Conservation (phyloP, 441 rosid genomes). For the Mallotus repandus region DNA sequence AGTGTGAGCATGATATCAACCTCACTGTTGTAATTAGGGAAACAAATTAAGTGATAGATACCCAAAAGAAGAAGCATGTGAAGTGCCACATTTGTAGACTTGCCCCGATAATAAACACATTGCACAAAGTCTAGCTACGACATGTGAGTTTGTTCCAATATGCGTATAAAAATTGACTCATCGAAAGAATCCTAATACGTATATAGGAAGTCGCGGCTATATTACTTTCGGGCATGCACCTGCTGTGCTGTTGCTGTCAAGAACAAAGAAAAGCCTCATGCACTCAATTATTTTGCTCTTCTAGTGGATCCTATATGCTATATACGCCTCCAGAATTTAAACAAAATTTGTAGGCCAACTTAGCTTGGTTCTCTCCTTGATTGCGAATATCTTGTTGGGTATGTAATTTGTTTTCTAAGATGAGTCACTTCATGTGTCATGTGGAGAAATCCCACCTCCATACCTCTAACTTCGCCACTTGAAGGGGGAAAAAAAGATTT, state of each 20-base stretch:
- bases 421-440: not conserved
- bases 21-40: too few relatives aligned
- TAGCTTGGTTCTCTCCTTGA: not conserved
- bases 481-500: not conserved
- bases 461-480: not conserved
- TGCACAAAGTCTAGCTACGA: not conserved
- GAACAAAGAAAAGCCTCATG: not conserved
- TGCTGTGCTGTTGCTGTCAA: slow-evolving; percentile 2
- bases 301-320: not conserved
- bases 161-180: slow-evolving; percentile 1
- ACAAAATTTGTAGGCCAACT: too few relatives aligned
- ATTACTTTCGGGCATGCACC: not conserved
- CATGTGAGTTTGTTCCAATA: not conserved
- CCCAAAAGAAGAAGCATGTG: too few relatives aligned
- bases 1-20: too few relatives aligned
- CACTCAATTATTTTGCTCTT: not conserved
- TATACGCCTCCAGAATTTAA: not conserved
- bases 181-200: not conserved
- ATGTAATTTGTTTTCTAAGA: not conserved
- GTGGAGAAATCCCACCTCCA: not conserved
- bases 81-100: too few relatives aligned
- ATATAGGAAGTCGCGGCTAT: too few relatives aligned
- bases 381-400: not conserved
- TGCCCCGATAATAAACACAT: too few relatives aligned
- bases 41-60: too few relatives aligned